Base-by-base conservation (phyloP, 2,329 filamentous ascomycete species). In the Gaeumannomyces sp. region DNA sequence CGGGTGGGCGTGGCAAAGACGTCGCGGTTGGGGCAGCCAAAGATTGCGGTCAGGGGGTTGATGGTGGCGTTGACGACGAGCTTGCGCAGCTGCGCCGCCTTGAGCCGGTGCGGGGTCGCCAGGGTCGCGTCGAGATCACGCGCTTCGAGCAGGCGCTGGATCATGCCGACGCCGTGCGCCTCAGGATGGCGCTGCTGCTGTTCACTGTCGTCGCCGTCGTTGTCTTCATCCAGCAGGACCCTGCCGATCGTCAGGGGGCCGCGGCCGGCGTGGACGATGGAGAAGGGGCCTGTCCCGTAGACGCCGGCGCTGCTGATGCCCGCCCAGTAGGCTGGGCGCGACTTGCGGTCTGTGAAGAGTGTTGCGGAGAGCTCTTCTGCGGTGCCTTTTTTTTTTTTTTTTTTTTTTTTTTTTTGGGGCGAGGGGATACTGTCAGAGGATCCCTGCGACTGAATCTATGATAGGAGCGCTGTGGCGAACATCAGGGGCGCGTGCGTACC, bases 1-100 rank as follows among this genome's bases (percentile, higher is more conserved):
- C 57, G 29, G 60, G 60, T 68, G 66, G 81, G 80, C 67, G 87
- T 85, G 67, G 83, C 82, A 22, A 96, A 86, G 0, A 97, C 75
- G 6, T 83, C 81, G n/a, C 93, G 92, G 70, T 97, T 97, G 67
- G 85, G 85, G 73, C 88, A 89, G 64, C 90, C 83, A 64, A 95
- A 80, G 13, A 97, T 77, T 0, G 89, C 89, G 0, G 92, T 95
- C n/a, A 97, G 77, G 0, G 94, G 92, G 72, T 97, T 96, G 71
- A 97, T 86, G 38, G 93, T 80, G 50, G 86, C 82, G 72, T 96
- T 97, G 63, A 93, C 81, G 1, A 90, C 89, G 1, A 97, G 80
- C 74, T 97, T 97, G 72, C 96, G 91, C 3, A 97, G 83, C 77
- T 97, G 93, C 35, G 35, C 45, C 28, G 50, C 38, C 60, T 8